Conservation (phyloP, 2,329 filamentous ascomycete species). For the Plenodomus lindquistii region DNA sequence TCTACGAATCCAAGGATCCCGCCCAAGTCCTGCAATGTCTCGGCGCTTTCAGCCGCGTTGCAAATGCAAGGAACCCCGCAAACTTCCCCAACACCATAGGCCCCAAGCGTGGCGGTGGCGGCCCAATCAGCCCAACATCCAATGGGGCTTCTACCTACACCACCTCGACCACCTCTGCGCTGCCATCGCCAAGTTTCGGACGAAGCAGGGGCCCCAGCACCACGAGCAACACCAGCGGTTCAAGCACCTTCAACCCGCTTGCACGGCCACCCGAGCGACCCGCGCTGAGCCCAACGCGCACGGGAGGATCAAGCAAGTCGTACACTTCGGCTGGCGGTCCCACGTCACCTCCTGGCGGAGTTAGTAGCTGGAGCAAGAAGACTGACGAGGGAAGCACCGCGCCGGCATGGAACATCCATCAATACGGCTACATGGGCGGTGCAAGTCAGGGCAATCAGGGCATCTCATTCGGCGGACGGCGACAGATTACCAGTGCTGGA, state of each 20-base stretch:
- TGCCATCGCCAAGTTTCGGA: conserved; percentile 36
- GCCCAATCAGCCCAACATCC: conserved; percentile 39
- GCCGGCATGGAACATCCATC: conserved; percentile 97
- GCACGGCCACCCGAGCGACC: conserved; percentile 33
- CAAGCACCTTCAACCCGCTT: conserved; percentile 53
- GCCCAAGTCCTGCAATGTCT: conserved; percentile 94
- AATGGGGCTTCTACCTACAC: conserved; percentile 29
- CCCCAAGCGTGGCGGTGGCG: conserved; percentile 62
- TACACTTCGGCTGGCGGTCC: conserved; percentile 54
- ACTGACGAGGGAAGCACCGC: conserved; percentile 78
- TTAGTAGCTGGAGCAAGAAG: conserved; percentile 90
- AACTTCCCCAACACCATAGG: conserved; percentile 79
- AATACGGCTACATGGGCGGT: conserved; percentile 96
- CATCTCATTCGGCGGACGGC: conserved; percentile 85
- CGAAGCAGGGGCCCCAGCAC: conserved; percentile 53
- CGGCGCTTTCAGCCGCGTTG: conserved; percentile 85
- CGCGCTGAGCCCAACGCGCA: conserved; percentile 52
- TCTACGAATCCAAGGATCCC: conserved; percentile 94
- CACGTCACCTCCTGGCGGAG: conserved; percentile 54
- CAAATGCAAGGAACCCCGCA: conserved; percentile 72
- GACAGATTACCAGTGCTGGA: conserved; percentile 85
- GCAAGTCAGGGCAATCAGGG: conserved; percentile 95
- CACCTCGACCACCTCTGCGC: conserved; percentile 23
- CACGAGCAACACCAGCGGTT: conserved; percentile 44
- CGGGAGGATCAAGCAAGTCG: conserved; percentile 62